Evolutionary conservation across 805 yeast genomes (phyloP), one percentile per base, ranked within the genome.

Genomic region (Wickerhamomyces bovis): DNA sequence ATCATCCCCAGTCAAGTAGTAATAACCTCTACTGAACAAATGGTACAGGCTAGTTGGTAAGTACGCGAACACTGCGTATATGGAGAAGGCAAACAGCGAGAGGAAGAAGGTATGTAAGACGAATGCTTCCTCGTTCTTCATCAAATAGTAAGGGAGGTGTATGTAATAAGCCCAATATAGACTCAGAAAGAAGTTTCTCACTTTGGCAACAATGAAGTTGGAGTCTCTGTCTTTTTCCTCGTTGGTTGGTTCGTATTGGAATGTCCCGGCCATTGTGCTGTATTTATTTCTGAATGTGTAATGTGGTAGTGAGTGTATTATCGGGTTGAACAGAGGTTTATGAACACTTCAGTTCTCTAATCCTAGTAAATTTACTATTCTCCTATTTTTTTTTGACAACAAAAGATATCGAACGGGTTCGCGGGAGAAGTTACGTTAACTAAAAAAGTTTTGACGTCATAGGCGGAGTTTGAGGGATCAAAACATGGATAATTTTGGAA

Each of bases 131-230:
- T 63, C 66, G 3, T 64, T 53, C 21, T 73, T 69, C 74, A 72
- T 68, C 44, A 72, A 47, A 47, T 71, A 71, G 52, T 66, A 71
- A 16, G 76, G 76, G 41, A 71, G 52, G 52, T 72, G 75, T 22
- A 71, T 64, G 44, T 71, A 71, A 49, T 72, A 72, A 42, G 65
- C 68, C 76, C 76, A 72, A 50, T 69, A 71, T 18, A 70, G 48
- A 36, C 58, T 61, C 38, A 60, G 61, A n/a, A 64, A 47, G 21
- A 62, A 49, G 35, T 61, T 63, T 44, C 55, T 63, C 33, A 63
- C 45, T 49, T 53, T 59, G 26, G 63, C 61, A 23, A 54, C 47
- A 2, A 61, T 26, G 39, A 50, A 48, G 39, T 56, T 53, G 4
- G 60, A 55, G 42, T 59, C 56, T 26, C 53, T 55, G 38, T 59